Evolutionary conservation across 164 flowering plant genomes (phyloP), one percentile per base, ranked within the genome.

Genomic region (Chimonanthus salicifolius): DNA sequence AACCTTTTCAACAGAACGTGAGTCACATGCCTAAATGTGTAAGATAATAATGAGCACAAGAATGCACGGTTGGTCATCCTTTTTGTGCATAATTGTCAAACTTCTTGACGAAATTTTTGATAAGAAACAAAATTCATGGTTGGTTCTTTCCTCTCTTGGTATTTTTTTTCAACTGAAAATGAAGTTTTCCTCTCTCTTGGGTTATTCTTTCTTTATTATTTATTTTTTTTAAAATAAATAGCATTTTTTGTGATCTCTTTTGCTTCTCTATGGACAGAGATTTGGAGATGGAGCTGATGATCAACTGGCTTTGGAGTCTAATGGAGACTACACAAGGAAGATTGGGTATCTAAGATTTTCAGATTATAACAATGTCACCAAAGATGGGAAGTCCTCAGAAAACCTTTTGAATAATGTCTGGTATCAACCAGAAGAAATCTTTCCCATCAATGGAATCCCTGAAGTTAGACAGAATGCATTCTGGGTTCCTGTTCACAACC

Each of bases 401-500:
- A 87, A 88, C 69, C 74, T 82, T 45, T 73, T 89, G 21, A 89
- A 88, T 82, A 82, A 72, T 62, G 83, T 87, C 2, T 89, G 94
- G 94, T 87, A 78, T 71, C 91, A 89, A 71, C 87, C 87, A 0
- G 94, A 89, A 75, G 91, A 88, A 48, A 74, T 88, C 0, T 89
- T 85, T 71, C 88, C 87, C 5, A 77, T 80, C 0, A 69, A 79
- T 63, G 93, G 89, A 54, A 72, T 20, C 67, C 90, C 90, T 54
- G 91, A 89, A 75, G 80, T 49, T 0, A 77, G 89, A 69, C 84
- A 89, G 51, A 90, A 89, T 69, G 81, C 83, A 62, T 88, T 88
- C 74, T 89, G 90, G 90, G 76, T 88, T 33, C 85, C 87, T 10
- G 88, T 85, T 3, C 72, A 87, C 72, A 20, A 62, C 4, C 66